Percentiles rank a stretch among this genome's conserved stretches.
Evolutionary conservation across 192 early-diverging fungal genomes (phyloP).

Genomic region (Coemansia reversa): DNA sequence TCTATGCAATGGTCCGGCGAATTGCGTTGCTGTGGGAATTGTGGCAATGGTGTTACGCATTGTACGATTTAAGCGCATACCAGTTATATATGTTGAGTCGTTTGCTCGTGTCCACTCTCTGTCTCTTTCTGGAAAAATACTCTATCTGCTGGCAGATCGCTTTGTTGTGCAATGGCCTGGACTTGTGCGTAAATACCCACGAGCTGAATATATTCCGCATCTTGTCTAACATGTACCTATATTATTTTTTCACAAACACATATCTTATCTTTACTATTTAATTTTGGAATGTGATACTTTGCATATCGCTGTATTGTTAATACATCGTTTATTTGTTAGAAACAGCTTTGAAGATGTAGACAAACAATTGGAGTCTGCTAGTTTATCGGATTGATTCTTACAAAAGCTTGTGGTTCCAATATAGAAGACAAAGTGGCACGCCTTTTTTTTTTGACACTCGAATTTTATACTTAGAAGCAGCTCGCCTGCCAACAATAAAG

Average conservation of each 20-base stretch:
- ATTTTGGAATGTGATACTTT: neutral
- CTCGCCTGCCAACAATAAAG: too few relatives aligned
- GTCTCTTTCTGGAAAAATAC: constrained; percentile 84
- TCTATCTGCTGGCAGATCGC: constrained; percentile 75
- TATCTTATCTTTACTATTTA: neutral
- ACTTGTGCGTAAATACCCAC: constrained; percentile 56
- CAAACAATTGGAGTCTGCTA: too few relatives aligned
- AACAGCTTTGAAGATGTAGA: neutral
- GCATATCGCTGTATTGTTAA: constrained; percentile 3
- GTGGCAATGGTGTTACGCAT: constrained; percentile 62
- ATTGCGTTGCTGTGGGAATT: constrained; percentile 72
- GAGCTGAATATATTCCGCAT: constrained; percentile 61
- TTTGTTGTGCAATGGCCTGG: constrained; percentile 93
- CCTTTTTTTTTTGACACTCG: too few relatives aligned
- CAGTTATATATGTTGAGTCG: constrained; percentile 85
- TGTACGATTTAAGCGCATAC: constrained; percentile 56
- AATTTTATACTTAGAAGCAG: too few relatives aligned
- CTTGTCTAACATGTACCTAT: constrained; percentile 56
- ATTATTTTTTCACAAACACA: neutral
- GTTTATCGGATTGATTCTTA: too few relatives aligned
- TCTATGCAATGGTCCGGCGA: constrained; percentile 89
- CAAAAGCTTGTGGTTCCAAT: too few relatives aligned
- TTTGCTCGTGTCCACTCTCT: constrained; percentile 82
- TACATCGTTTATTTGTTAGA: constrained; percentile 3
- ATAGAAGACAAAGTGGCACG: too few relatives aligned